These are phyloP conservation scores for Pestalotiopsis sp. DNA, from an alignment of 2,329 filamentous ascomycete genomes.

Conservation along the genomic window DNA sequence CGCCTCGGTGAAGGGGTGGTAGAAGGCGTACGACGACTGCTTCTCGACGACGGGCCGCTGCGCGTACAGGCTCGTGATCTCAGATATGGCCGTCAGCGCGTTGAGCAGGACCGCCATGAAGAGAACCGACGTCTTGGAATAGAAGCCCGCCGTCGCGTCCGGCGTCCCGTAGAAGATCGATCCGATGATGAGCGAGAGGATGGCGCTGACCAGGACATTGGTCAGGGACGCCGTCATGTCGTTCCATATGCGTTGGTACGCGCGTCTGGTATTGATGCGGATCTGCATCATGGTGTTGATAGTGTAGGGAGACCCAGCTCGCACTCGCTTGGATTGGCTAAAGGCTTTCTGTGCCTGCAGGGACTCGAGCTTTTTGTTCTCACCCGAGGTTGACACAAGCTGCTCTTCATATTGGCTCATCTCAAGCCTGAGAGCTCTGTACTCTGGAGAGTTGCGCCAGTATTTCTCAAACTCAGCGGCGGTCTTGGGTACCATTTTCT, in stretches of 20 bases:
- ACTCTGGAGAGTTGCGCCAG: conserved; percentile 50
- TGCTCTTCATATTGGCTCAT: conserved; percentile 53
- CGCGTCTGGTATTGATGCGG: conserved; percentile 50
- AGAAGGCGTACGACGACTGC: conserved; percentile 43
- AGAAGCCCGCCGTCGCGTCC: conserved; percentile 53
- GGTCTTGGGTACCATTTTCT: conserved; percentile 65
- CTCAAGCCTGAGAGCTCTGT: conserved; percentile 42
- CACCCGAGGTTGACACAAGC: conserved; percentile 42
- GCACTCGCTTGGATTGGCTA: conserved; percentile 54
- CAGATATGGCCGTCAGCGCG: conserved; percentile 59
- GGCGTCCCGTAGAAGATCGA: conserved; percentile 60
- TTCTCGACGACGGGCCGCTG: conserved; percentile 50
- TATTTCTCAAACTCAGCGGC: conserved; percentile 67
- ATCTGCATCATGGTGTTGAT: conserved; percentile 59
- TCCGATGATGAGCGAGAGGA: conserved; percentile 64
- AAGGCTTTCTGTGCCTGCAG: conserved; percentile 51
- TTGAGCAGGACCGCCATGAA: conserved; percentile 66
- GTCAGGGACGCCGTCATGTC: conserved; percentile 51
- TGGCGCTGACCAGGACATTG: conserved; percentile 47
- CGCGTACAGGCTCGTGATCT: conserved; percentile 49
- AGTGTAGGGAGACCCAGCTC: conserved; percentile 58
- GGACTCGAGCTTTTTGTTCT: conserved; percentile 39
- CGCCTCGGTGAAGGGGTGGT: conserved; percentile 22
- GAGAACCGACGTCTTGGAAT: conserved; percentile 55
- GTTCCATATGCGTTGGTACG: conserved; percentile 55